Conservation (phyloP, 2,329 filamentous ascomycete species). For the Fusarium tanahbumbuense region DNA sequence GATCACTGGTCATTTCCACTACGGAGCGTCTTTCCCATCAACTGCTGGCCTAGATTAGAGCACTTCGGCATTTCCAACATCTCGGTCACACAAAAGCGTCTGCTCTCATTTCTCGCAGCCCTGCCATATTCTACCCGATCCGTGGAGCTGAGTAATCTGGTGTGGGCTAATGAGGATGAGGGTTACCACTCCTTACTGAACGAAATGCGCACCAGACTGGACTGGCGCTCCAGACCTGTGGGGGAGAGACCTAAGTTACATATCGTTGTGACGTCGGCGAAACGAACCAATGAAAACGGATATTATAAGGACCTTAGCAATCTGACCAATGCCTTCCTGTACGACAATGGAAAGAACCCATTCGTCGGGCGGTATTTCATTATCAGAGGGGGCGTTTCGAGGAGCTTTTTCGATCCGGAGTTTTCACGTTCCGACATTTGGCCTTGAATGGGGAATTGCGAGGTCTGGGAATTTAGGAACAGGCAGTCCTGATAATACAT, state of each 20-base stretch:
- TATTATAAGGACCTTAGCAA: neutral
- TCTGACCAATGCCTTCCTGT: neutral
- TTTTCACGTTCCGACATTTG: no score
- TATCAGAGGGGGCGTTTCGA: no score
- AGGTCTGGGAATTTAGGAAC: accelerated
- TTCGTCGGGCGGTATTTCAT: neutral
- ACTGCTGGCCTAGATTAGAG: neutral
- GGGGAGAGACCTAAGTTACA: neutral
- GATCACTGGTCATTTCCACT: neutral
- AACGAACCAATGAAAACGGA: no score
- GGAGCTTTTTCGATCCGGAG: neutral
- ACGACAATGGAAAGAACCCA: neutral
- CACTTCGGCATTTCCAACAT: slow-evolving; percentile 7
- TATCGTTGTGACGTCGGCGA: no score
- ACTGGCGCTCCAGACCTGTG: neutral
- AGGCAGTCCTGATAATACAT: accelerated
- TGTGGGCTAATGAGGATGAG: neutral
- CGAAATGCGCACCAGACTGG: neutral
- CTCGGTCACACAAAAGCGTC: neutral
- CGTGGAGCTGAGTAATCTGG: neutral
- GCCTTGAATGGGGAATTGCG: no score
- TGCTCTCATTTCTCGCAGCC: neutral
- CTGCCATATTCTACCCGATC: neutral
- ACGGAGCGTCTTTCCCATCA: neutral
- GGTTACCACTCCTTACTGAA: neutral